Evolutionary conservation across 306 rosid species (phyloP).

Genomic region (Benincasa hispida): DNA sequence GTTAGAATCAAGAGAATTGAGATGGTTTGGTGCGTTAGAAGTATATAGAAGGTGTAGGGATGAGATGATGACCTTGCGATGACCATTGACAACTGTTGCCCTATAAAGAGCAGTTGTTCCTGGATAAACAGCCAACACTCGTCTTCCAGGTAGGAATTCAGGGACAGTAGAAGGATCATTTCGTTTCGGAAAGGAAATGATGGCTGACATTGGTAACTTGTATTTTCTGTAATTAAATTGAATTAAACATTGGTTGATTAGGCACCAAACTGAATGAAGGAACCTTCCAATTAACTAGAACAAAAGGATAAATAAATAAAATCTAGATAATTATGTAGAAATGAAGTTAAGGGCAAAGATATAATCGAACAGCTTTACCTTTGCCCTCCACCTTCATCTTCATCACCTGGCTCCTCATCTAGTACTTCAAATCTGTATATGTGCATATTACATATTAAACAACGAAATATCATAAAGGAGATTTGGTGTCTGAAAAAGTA

Average conservation of each 20-base stretch:
- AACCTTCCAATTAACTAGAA: not conserved
- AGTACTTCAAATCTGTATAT: conserved; percentile 74
- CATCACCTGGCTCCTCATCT: conserved; percentile 97
- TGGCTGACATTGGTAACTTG: conserved; percentile 73
- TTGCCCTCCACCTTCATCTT: conserved; percentile 74
- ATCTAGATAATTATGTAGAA: not conserved
- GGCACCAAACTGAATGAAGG: not conserved
- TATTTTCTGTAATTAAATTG: conserved; percentile 39
- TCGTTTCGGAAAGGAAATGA: conserved; percentile 87
- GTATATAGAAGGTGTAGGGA: conserved; percentile 5
- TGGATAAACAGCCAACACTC: conserved; percentile 95
- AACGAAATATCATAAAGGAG: not conserved
- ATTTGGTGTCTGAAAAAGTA: not conserved
- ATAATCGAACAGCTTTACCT: conserved; percentile 27
- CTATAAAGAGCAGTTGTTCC: conserved; percentile 95
- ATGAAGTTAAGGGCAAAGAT: not conserved
- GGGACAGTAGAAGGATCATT: conserved; percentile 59
- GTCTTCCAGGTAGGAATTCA: conserved; percentile 71
- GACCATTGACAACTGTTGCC: conserved; percentile 89
- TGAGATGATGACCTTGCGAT: conserved; percentile 60
- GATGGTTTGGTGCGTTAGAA: not conserved
- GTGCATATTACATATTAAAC: conserved; percentile 6
- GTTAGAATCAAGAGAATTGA: not conserved
- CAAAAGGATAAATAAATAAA: not conserved
- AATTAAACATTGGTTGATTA: not conserved